Evolutionary conservation across 1,284 basidiomycete genomes (phyloP).

Genomic region (Porodaedalea pini): DNA sequence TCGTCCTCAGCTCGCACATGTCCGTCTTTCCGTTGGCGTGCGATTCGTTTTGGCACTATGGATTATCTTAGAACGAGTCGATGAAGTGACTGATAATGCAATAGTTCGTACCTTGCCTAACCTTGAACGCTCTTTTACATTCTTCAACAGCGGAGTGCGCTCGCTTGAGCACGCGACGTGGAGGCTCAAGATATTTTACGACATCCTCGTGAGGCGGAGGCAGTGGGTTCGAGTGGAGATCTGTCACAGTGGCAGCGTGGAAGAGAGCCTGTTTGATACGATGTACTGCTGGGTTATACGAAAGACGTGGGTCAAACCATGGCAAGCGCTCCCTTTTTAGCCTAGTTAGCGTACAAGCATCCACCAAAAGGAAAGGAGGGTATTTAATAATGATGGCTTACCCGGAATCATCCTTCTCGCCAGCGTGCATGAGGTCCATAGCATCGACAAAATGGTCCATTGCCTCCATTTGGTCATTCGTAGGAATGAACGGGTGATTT

Average conservation of each 20-base stretch:
- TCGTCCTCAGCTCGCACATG: conserved; percentile 59
- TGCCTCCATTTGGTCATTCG: conserved; percentile 66
- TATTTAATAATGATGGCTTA: too few species aligned
- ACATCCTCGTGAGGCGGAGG: conserved; percentile 84
- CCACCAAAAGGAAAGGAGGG: neutral
- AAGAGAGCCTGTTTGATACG: conserved; percentile 90
- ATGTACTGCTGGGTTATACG: conserved; percentile 89
- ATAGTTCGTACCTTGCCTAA: conserved; percentile 58
- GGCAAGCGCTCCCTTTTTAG: conserved; percentile 37
- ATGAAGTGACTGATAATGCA: neutral
- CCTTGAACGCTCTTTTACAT: conserved; percentile 64
- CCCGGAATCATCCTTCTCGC: conserved; percentile 70
- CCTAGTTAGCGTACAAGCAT: conserved; percentile 1
- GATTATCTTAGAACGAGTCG: neutral
- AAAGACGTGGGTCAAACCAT: conserved; percentile 78
- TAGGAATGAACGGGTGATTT: conserved; percentile 83
- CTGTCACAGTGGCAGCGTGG: conserved; percentile 75
- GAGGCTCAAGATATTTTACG: conserved; percentile 79
- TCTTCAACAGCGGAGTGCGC: conserved; percentile 54
- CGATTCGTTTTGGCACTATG: conserved; percentile 57
- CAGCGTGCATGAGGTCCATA: conserved; percentile 81
- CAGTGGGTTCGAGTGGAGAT: conserved; percentile 70
- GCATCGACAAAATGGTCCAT: conserved; percentile 87
- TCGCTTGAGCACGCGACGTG: conserved; percentile 60
- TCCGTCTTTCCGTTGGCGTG: conserved; percentile 49